Conservation (phyloP, 2,329 filamentous ascomycete genomes). For the Claviceps quebecensis region DNA sequence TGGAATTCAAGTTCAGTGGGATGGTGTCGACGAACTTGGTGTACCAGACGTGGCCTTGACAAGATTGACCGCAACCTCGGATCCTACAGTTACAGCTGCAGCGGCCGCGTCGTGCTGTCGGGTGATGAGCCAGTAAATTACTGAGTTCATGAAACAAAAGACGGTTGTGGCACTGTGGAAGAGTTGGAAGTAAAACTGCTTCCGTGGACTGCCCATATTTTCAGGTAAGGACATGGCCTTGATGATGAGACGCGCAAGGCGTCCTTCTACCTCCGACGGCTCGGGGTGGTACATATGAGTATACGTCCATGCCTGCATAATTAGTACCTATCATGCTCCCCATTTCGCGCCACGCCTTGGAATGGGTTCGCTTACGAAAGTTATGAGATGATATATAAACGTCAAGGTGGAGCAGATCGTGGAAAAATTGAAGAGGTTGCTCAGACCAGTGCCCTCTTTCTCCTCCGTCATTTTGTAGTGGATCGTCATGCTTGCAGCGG, state of each 20-base stretch:
- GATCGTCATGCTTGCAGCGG: conserved; percentile 25
- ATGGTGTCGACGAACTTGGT: conserved; percentile 11
- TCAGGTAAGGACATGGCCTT: conserved; percentile 30
- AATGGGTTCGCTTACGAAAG: conserved; percentile 25
- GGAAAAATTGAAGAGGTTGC: conserved; percentile 35
- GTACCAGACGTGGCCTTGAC: conserved; percentile 6
- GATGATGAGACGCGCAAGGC: conserved; percentile 23
- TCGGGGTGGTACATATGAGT: conserved; percentile 36
- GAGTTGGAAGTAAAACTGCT: conserved; percentile 34
- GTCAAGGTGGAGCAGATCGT: conserved; percentile 28
- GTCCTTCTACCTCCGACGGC: conserved; percentile 21
- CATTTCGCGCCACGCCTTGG: background rate
- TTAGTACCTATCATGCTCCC: background rate
- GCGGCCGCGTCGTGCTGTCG: conserved; percentile 14
- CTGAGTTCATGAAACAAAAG: conserved; percentile 34
- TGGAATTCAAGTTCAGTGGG: too few relatives aligned
- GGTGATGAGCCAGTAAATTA: conserved; percentile 34
- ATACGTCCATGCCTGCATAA: conserved; percentile 32
- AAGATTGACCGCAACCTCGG: background rate
- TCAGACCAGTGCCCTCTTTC: conserved; percentile 25
- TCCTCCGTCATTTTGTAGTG: conserved; percentile 31
- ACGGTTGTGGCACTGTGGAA: conserved; percentile 34
- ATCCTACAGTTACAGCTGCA: background rate
- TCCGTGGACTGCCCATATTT: conserved; percentile 25
- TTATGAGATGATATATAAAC: conserved; percentile 30